phyloP scores from a whole-genome alignment of 306 rosid species.

The Prunus salicina region DNA sequence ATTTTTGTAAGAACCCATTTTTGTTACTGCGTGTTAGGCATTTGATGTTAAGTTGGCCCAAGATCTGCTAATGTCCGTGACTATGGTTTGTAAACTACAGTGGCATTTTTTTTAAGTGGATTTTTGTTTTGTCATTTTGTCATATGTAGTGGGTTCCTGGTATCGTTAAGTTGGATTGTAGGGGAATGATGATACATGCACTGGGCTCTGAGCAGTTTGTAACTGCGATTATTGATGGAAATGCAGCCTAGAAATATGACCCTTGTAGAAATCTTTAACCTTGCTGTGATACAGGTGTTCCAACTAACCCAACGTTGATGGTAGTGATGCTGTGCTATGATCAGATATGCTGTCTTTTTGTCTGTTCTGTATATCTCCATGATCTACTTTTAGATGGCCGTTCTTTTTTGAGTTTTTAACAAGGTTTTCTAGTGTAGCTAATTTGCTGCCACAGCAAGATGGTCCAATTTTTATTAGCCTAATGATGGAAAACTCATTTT shows the following conservation, averaged over 20 bases:
- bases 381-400: neutral
- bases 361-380: neutral
- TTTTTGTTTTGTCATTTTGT: neutral
- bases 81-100: neutral
- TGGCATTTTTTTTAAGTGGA: neutral
- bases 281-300: neutral
- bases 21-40: neutral
- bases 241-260: neutral
- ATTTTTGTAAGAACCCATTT: neutral
- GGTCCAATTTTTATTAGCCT: neutral
- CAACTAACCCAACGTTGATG: neutral
- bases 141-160: neutral
- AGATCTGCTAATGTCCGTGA: neutral
- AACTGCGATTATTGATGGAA: constrained; percentile 30
- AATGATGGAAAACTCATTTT: constrained; percentile 18
- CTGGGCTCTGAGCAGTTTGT: constrained; percentile 39
- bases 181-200: constrained; percentile 34
- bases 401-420: neutral
- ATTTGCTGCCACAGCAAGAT: neutral
- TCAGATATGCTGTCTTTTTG: neutral
- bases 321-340: neutral
- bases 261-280: neutral
- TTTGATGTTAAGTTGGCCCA: neutral
- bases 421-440: neutral
- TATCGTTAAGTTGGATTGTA: neutral